Evolutionary conservation across 805 yeast genomes (phyloP).

Genomic region (Kuraishia piskuri): DNA sequence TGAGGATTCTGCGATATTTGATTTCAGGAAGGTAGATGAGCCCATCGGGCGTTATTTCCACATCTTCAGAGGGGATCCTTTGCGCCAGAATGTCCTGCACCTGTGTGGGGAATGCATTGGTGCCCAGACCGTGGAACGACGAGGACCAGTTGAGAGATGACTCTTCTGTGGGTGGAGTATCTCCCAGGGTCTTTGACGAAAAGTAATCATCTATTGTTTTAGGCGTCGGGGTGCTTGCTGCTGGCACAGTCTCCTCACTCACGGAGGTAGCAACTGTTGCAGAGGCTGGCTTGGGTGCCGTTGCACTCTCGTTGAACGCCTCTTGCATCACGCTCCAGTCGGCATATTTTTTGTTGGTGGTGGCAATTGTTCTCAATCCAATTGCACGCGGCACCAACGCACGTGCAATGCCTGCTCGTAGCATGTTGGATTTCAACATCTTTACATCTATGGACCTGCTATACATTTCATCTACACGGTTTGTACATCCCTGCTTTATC

Average conservation of each 20-base stretch:
- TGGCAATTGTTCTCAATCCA: neutral
- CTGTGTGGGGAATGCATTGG: slow-evolving; percentile 60
- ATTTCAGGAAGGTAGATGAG: slow-evolving; percentile 88
- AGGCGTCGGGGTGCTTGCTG: neutral
- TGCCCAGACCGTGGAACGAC: slow-evolving; percentile 81
- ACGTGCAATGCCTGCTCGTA: neutral
- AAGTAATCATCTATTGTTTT: neutral
- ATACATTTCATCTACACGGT: no score
- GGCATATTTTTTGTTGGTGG: neutral
- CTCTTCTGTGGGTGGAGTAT: slow-evolving; percentile 1
- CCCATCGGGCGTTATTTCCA: slow-evolving; percentile 96
- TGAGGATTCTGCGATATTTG: slow-evolving; percentile 83
- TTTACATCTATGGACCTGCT: no score
- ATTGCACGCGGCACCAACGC: neutral
- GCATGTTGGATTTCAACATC: neutral
- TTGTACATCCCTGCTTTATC: neutral
- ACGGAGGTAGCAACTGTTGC: neutral
- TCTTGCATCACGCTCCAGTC: slow-evolving; percentile 21
- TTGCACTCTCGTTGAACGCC: slow-evolving; percentile 14
- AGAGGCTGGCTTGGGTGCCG: slow-evolving; percentile 1
- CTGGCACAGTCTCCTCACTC: neutral
- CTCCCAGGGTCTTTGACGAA: neutral
- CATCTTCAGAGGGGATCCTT: slow-evolving; percentile 58
- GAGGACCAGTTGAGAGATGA: slow-evolving; percentile 65
- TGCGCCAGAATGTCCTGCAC: slow-evolving; percentile 53